A percentile compares a stretch with the other conserved stretches of the same genome.
phyloP scores from a whole-genome alignment of 2,329 filamentous ascomycete genomes.

The Chalaropsis ovoidea region DNA sequence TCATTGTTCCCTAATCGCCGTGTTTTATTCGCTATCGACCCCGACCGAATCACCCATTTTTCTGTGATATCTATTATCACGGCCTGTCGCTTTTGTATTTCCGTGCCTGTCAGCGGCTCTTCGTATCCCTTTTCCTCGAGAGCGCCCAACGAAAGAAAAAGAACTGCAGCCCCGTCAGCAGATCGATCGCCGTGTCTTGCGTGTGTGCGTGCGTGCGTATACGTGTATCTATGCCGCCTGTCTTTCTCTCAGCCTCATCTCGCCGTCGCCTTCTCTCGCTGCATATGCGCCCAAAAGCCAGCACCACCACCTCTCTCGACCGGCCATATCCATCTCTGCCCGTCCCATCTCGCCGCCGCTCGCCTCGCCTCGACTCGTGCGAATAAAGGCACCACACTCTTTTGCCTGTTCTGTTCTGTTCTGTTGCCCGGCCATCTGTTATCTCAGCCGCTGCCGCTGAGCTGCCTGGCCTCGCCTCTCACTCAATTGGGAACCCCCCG shows the following conservation, averaged over 20 bases:
- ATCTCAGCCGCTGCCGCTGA: no score
- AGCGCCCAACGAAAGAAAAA: background rate
- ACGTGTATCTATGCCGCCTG: background rate
- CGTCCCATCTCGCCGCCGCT: no score
- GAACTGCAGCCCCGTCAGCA: background rate
- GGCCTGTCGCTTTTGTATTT: background rate
- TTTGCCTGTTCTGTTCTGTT: no score
- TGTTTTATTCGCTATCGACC: background rate
- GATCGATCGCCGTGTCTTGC: no score
- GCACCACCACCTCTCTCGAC: background rate
- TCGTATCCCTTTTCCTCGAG: background rate
- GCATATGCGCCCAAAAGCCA: slow-evolving; percentile 17
- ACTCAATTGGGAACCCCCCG: background rate
- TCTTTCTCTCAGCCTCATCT: background rate
- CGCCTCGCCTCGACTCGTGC: no score
- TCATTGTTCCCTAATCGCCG: background rate
- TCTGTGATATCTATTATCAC: background rate
- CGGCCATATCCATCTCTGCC: no score
- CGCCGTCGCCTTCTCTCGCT: background rate
- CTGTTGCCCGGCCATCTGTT: no score
- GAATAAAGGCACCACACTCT: no score
- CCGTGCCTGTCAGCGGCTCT: background rate
- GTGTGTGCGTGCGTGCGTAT: no score
- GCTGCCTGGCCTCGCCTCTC: background rate
- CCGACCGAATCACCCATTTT: no score